A percentile compares a stretch with the other conserved stretches of the same genome.
Conservation (phyloP, 1,139 yeast genomes). For the Geotrichum restrictum region DNA sequence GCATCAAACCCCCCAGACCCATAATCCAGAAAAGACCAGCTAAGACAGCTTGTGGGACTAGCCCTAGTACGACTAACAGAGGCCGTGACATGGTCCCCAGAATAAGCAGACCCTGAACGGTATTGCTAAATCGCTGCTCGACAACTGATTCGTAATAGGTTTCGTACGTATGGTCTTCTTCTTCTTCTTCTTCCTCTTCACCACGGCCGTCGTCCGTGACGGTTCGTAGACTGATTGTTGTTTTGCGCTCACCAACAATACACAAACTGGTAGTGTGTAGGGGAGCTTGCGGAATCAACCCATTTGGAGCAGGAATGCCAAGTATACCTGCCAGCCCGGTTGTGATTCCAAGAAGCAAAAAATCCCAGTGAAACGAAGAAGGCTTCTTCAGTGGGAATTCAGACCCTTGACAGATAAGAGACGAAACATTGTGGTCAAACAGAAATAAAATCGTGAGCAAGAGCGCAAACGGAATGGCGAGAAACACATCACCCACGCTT, state of each 20-base stretch:
- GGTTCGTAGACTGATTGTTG: not conserved
- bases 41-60: constrained; percentile 90
- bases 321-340: constrained; percentile 83
- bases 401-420: constrained; percentile 83
- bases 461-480: constrained; percentile 90
- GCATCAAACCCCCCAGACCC: constrained; percentile 78
- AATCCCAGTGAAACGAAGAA: constrained; percentile 89
- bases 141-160: constrained; percentile 50
- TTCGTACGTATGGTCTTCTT: constrained; percentile 27
- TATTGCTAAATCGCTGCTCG: constrained; percentile 83
- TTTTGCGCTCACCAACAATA: constrained; percentile 38
- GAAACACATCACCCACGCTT: constrained; percentile 66
- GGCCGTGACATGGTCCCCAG: constrained; percentile 90
- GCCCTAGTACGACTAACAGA: constrained; percentile 67
- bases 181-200: constrained; percentile 40
- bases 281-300: constrained; percentile 95
- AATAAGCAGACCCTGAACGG: constrained; percentile 76
- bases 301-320: constrained; percentile 95
- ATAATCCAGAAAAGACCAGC: constrained; percentile 90
- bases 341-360: constrained; percentile 73
- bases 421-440: constrained; percentile 92
- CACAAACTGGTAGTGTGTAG: constrained; percentile 78
- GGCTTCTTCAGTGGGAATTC: constrained; percentile 82
- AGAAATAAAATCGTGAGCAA: constrained; percentile 78
- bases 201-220: not conserved